phyloP scores from a whole-genome alignment of 805 yeast genomes.

The Metschnikowia peoriensis region DNA sequence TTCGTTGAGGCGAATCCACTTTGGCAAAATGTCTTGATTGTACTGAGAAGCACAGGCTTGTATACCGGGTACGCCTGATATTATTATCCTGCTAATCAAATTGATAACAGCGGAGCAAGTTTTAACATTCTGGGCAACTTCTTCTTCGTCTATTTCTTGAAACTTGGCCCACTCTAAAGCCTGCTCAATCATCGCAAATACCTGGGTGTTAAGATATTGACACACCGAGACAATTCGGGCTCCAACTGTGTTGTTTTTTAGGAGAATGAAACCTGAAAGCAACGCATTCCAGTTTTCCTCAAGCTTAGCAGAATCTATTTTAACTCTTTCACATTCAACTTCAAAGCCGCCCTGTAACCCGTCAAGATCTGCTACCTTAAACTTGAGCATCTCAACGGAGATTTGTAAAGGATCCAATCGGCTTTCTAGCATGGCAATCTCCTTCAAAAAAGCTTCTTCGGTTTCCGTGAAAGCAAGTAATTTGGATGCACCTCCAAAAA shows the following conservation, averaged over 20 bases:
- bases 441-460: background rate
- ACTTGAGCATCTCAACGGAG: conserved; percentile 12
- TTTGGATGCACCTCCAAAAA: conserved; percentile 4
- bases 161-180: conserved; percentile 13
- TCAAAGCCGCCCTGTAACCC: background rate
- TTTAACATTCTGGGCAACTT: conserved; percentile 34
- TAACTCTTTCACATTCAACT: background rate
- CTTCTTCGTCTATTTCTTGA: conserved; percentile 20
- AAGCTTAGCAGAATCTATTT: background rate
- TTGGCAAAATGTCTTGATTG: conserved; percentile 11
- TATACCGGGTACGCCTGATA: conserved; percentile 4
- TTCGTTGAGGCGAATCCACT: conserved; percentile 13
- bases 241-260: conserved; percentile 11
- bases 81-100: conserved; percentile 30
- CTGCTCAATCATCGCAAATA: conserved; percentile 5
- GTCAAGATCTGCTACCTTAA: conserved; percentile 8
- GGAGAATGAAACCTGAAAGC: conserved; percentile 2
- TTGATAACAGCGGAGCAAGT: conserved; percentile 38
- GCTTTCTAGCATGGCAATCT: conserved; percentile 1
- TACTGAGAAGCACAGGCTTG: conserved; percentile 1
- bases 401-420: conserved; percentile 10
- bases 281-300: conserved; percentile 10
- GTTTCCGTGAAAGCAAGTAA: conserved; percentile 5
- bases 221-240: conserved; percentile 9
- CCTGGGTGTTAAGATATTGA: conserved; percentile 10